Evolutionary conservation across 2,329 filamentous ascomycete species (phyloP).

Genomic region (Thermomyces lanuginosus): DNA sequence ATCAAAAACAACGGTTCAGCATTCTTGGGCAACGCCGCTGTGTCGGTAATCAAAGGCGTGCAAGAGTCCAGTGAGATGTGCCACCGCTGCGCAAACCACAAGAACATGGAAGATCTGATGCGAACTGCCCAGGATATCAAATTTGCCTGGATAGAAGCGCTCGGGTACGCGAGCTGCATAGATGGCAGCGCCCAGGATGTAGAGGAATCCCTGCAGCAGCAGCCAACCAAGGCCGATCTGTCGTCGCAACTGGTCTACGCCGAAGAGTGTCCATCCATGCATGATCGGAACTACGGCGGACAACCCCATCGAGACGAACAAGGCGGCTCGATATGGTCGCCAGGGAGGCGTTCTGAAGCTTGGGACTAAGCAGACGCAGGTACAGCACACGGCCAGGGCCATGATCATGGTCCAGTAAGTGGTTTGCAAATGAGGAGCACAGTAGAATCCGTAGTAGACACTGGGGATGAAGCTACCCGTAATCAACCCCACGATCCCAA

Average conservation of each 20-base stretch:
- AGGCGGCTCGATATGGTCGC: conserved; percentile 68
- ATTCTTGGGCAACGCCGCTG: conserved; percentile 38
- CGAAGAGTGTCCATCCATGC: conserved; percentile 56
- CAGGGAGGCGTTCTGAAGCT: conserved; percentile 69
- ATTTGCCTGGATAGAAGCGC: conserved; percentile 55
- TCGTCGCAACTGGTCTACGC: conserved; percentile 46
- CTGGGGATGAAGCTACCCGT: conserved; percentile 82
- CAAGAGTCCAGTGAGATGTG: conserved; percentile 65
- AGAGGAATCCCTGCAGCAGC: conserved; percentile 61
- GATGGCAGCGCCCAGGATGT: conserved; percentile 68
- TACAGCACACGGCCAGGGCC: conserved; percentile 58
- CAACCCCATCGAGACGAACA: conserved; percentile 78
- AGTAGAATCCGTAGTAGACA: conserved; percentile 74
- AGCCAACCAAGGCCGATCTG: conserved; percentile 72
- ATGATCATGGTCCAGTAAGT: conserved; percentile 68
- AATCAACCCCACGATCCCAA: conserved; percentile 82
- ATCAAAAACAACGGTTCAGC: conserved; percentile 16
- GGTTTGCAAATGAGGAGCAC: conserved; percentile 46
- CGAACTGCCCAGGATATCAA: conserved; percentile 83
- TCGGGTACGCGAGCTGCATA: conserved; percentile 82
- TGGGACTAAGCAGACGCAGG: conserved; percentile 60
- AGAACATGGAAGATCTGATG: conserved; percentile 94
- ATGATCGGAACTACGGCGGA: conserved; percentile 71
- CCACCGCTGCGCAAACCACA: conserved; percentile 64
- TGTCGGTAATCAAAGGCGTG: conserved; percentile 81